Conservation (phyloP, 2,329 filamentous ascomycete species). For the Tolypocladium pustulatum region DNA sequence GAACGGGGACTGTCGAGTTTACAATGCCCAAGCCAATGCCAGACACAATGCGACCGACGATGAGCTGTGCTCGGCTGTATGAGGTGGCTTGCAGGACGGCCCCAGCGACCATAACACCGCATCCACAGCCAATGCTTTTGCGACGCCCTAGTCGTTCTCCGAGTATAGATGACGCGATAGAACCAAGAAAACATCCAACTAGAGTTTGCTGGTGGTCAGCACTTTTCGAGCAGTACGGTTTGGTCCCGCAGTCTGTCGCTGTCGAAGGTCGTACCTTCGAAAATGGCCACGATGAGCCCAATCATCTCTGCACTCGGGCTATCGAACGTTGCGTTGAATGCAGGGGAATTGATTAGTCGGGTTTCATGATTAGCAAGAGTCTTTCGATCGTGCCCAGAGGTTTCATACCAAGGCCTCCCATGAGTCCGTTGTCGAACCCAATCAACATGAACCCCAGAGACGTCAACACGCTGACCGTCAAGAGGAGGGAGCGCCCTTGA, state of each 20-base stretch:
- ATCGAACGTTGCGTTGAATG: conserved; percentile 30
- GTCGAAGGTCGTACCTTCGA: conserved; percentile 17
- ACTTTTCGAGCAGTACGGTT: not conserved
- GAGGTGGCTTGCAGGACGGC: conserved; percentile 33
- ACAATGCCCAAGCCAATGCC: conserved; percentile 35
- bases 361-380: conserved; percentile 5
- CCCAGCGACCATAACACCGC: conserved; percentile 32
- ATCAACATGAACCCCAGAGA: conserved; percentile 37
- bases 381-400: too few relatives aligned
- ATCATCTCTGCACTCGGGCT: conserved; percentile 28
- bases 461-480: conserved; percentile 31
- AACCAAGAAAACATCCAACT: conserved; percentile 19
- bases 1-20: conserved; percentile 33
- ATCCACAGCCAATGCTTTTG: conserved; percentile 29
- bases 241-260: not conserved
- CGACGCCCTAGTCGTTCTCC: conserved; percentile 34
- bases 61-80: conserved; percentile 30
- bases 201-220: not conserved
- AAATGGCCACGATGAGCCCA: conserved; percentile 35
- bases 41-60: conserved; percentile 34
- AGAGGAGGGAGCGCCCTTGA: conserved; percentile 25
- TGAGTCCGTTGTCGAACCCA: conserved; percentile 34
- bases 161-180: conserved; percentile 10
- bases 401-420: conserved; percentile 23
- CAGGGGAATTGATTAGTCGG: conserved; percentile 23